Conservation (phyloP, 805 yeast species). For the Grigorovia humatica region DNA sequence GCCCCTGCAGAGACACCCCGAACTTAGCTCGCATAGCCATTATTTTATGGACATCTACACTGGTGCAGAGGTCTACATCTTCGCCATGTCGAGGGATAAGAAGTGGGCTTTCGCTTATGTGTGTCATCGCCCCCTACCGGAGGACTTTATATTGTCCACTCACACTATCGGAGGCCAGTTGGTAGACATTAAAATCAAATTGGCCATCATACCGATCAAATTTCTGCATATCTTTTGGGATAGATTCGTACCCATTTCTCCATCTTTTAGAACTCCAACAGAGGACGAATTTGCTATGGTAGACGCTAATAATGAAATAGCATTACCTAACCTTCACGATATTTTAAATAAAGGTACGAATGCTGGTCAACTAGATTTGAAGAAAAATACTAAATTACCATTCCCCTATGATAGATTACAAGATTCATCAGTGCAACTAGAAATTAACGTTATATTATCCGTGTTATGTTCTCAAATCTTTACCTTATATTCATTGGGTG, state of each 20-base stretch:
- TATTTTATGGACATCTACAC: constrained; percentile 48
- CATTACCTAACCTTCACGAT: constrained; percentile 28
- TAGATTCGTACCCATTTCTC: constrained; percentile 34
- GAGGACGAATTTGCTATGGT: constrained; percentile 13
- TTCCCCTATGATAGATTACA: constrained; percentile 43
- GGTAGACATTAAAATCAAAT: constrained; percentile 43
- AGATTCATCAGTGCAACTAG: constrained; percentile 39
- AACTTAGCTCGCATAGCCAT: constrained; percentile 23
- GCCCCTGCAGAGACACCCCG: constrained; percentile 35
- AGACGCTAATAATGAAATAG: constrained; percentile 3
- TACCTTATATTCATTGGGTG: constrained; percentile 62
- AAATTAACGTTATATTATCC: constrained; percentile 46
- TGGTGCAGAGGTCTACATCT: constrained; percentile 70
- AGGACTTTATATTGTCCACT: constrained; percentile 50
- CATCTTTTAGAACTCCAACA: constrained; percentile 27
- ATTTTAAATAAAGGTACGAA: constrained; percentile 14
- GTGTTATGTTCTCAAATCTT: constrained; percentile 54
- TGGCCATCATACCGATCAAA: constrained; percentile 53
- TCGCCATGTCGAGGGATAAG: constrained; percentile 44
- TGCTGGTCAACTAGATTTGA: constrained; percentile 8
- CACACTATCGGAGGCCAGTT: constrained; percentile 48
- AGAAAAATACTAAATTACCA: constrained; percentile 36
- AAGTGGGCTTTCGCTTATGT: constrained; percentile 78
- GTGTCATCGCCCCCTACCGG: constrained; percentile 57
- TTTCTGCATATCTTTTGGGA: constrained; percentile 34